Evolutionary conservation across 306 rosid genomes (phyloP).

Genomic region (Trichosanthes cucumerina): DNA sequence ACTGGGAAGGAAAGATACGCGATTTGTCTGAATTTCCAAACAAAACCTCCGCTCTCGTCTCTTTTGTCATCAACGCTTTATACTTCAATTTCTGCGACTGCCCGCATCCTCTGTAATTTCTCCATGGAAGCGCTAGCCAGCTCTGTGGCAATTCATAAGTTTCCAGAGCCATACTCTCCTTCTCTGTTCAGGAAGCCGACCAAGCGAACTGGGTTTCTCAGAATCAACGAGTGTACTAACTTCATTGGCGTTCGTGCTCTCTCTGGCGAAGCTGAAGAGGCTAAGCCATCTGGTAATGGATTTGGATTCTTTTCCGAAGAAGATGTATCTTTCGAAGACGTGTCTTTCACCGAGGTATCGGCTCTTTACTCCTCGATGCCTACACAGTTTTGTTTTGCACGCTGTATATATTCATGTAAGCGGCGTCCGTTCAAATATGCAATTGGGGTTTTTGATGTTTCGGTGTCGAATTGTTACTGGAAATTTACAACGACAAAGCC

Average conservation of each 20-base stretch:
- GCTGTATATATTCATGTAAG: not conserved
- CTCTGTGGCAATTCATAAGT: conserved; percentile 25
- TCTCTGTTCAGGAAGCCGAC: conserved; percentile 20
- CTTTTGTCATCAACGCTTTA: not conserved
- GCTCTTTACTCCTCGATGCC: not conserved
- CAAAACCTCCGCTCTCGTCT: not conserved
- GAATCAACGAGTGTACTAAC: conserved; percentile 15
- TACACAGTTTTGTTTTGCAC: not conserved
- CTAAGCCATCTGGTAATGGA: conserved; percentile 18
- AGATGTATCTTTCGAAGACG: conserved; percentile 17
- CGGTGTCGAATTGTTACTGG: not conserved
- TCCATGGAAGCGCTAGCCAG: conserved; percentile 57
- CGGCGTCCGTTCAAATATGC: not conserved
- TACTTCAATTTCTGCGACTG: not conserved
- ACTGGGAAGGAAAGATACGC: not conserved
- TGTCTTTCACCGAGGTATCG: conserved; percentile 32
- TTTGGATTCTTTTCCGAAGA: conserved; percentile 24
- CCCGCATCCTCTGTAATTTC: conserved; percentile 21
- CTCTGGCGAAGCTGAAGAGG: conserved; percentile 36
- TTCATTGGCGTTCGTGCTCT: conserved; percentile 23
- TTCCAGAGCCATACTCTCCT: conserved; percentile 22
- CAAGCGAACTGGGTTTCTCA: conserved; percentile 33
- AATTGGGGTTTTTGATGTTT: conserved; percentile 3
- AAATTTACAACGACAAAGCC: not conserved
- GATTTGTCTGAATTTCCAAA: not conserved